Evolutionary conservation across 31 red algal genomes (phyloP).

Genomic region (Odonthalia washingtoniensis): DNA sequence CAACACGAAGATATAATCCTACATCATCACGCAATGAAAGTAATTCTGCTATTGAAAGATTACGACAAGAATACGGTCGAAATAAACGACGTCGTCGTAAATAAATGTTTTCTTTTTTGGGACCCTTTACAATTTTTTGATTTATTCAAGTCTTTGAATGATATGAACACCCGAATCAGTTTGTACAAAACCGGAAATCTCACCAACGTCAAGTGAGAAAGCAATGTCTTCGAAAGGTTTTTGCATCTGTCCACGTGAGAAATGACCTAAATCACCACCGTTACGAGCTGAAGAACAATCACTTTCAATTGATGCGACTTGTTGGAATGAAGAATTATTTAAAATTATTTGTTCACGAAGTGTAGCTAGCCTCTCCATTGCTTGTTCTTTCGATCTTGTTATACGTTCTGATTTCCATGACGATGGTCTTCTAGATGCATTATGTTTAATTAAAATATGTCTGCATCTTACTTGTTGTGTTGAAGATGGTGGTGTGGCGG

Average conservation of each 20-base stretch:
- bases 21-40: too few relatives aligned
- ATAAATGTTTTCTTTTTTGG: background rate
- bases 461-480: constrained; percentile 61
- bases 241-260: constrained; percentile 80
- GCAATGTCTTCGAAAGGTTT: constrained; percentile 82
- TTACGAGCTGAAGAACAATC: constrained; percentile 79
- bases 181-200: constrained; percentile 82
- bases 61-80: background rate
- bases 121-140: background rate
- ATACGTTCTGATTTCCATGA: constrained; percentile 69
- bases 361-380: constrained; percentile 49
- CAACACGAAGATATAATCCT: too few relatives aligned
- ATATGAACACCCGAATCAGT: constrained; percentile 86
- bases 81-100: constrained; percentile 3
- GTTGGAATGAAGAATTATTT: constrained; percentile 63
- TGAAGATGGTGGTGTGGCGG: constrained; percentile 4
- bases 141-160: constrained; percentile 74
- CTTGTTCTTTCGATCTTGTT: constrained; percentile 68
- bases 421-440: constrained; percentile 65
- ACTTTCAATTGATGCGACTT: constrained; percentile 67
- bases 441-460: constrained; percentile 86
- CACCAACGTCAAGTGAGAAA: constrained; percentile 74
- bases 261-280: constrained; percentile 81
- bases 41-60: background rate
- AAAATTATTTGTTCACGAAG: constrained; percentile 59